Base-by-base conservation (phyloP, 441 rosid species). In the Monsonia emarginata region DNA sequence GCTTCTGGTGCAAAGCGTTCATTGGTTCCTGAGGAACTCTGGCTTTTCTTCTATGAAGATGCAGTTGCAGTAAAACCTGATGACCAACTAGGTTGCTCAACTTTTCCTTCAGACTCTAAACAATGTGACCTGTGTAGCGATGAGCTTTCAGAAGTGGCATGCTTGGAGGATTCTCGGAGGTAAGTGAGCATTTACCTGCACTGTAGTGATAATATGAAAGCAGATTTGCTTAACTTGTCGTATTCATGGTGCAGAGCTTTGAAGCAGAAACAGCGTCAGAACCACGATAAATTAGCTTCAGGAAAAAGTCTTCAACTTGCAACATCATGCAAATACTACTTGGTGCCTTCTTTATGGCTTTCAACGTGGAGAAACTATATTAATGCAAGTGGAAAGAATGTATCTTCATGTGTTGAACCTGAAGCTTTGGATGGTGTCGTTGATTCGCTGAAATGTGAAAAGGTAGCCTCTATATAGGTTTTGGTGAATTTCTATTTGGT, bases 41-140 rank as follows among this genome's bases (percentile, higher is more conserved):
- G 99, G 99, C 82, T 77, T 61, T 95, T 95, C 83, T 78, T 91
- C 73, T 81, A 82, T 71, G 91, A 87, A 81, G 97, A 95, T 81
- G 86, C 97, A 21, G 26, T 78, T 52, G 74, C 76, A 70, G 81
- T 88, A 74, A 81, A 82, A 74, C 86, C 93, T 56, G 87, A 85
- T 67, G 96, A 86, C 82, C 71, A 74, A 26, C 63, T 73, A 32
- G 89, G 82, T 57, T 84, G 84, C 76, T 71, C 80, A 68, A 71
- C 82, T 69, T 91, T 91, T 76, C 80, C 80, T 75, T 74, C 75
- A 68, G 85, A 85, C 76, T 83, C 89, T 56, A 72, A 57, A 65
- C 85, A 86, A 72, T 95, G 99, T 73, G 72, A 78, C 26, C 76
- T 87, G 64, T 95, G 99, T 82, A 79, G 83, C 65, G 80, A 83